Conservation (phyloP, 192 early-diverging fungal species). For the Pilaira anomala region DNA sequence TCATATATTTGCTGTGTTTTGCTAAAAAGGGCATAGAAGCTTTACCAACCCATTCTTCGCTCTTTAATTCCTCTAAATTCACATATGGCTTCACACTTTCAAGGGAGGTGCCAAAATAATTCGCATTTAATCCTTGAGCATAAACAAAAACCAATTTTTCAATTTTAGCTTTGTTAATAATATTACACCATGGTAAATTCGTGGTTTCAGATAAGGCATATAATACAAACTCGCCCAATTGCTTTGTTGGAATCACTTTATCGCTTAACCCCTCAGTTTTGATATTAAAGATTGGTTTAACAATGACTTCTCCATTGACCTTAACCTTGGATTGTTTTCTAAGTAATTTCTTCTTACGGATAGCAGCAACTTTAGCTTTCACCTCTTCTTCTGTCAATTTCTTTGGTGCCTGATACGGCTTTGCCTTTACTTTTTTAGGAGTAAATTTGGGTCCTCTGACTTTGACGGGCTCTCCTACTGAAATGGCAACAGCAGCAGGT, state of each 20-base stretch:
- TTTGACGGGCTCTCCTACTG: not conserved
- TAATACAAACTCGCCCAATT: conserved; percentile 44
- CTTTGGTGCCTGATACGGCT: conserved; percentile 7
- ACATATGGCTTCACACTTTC: conserved; percentile 27
- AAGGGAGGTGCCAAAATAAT: conserved; percentile 37
- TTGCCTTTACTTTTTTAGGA: not conserved
- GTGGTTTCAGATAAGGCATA: conserved; percentile 42
- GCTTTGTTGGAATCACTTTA: conserved; percentile 10
- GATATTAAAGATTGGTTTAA: conserved; percentile 9
- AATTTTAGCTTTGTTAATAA: conserved; percentile 35
- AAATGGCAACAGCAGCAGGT: not conserved
- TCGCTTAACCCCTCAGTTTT: conserved; percentile 7
- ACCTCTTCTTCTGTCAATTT: conserved; percentile 10
- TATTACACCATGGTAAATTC: conserved; percentile 33
- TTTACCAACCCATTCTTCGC: conserved; percentile 12
- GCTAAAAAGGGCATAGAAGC: conserved; percentile 27
- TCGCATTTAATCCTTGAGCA: conserved; percentile 41
- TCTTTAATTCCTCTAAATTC: conserved; percentile 2
- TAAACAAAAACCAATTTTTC: conserved; percentile 41
- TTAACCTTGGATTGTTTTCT: not conserved
- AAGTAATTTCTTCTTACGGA: not conserved
- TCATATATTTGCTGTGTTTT: conserved; percentile 23
- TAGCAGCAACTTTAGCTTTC: not conserved
- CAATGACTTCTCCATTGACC: not conserved
- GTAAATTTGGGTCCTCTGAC: not conserved